Conservation (phyloP, 768 basidiomycete genomes). For the Pleurotus sapidus region DNA sequence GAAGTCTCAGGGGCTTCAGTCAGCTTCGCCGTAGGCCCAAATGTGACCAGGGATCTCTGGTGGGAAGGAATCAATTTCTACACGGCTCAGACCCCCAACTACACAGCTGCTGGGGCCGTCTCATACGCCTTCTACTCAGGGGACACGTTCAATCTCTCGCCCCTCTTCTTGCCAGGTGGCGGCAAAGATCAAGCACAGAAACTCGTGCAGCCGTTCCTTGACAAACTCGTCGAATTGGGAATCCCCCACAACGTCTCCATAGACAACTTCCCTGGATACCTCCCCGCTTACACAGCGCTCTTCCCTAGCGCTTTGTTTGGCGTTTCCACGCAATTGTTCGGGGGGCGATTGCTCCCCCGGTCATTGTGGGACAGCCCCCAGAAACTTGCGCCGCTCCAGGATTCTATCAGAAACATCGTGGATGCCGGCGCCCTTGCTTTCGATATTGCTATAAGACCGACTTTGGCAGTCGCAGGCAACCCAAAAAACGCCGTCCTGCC, state of each 20-base stretch:
- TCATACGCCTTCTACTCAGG: background rate
- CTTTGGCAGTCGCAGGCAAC: conserved; percentile 8
- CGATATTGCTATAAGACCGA: conserved; percentile 7
- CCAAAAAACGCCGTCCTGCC: conserved; percentile 9
- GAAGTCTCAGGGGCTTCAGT: background rate
- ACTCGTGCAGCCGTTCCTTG: background rate
- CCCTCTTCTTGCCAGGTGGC: background rate
- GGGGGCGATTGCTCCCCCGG: conserved; percentile 3
- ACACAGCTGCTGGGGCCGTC: background rate
- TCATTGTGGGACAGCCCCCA: conserved; percentile 9
- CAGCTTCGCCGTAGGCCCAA: background rate
- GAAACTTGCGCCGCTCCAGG: conserved; percentile 3
- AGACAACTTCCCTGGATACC: background rate
- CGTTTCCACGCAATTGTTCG: background rate
- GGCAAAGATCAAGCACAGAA: background rate
- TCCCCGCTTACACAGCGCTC: background rate
- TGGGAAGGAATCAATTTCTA: background rate
- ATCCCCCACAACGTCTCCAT: background rate
- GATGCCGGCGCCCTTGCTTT: conserved; percentile 5
- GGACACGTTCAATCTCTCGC: background rate
- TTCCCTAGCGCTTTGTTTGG: background rate
- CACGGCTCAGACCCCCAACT: background rate
- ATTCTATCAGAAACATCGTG: conserved; percentile 6
- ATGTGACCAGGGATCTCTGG: background rate
- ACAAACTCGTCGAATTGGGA: background rate